Evolutionary conservation across 129 eudicot genomes (phyloP), one percentile per base, ranked within the genome.

Genomic region (Silybum marianum): DNA sequence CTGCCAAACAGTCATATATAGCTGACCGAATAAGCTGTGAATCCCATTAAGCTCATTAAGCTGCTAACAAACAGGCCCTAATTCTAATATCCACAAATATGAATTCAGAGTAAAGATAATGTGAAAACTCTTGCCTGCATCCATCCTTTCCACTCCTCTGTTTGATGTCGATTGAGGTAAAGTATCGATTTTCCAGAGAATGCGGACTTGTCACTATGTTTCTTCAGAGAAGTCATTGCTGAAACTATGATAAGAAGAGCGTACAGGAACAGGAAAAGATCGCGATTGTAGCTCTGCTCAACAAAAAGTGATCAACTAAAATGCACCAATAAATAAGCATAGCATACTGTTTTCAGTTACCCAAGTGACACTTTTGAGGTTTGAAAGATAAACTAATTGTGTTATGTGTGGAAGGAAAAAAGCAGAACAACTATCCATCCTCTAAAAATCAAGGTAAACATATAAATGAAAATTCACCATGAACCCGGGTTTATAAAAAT

Each of bases 131-230:
- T 80, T 88, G 88, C 98, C 98, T 94, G 98, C 98, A 94, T 94
- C 91, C 92, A 91, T 88, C 98, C 98, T 87, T 94, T 94, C 98
- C 98, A 94, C 84, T 94, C 98, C 75, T 94, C 98, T 74, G 97
- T 94, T 84, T 94, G 98, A 86, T 94, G 98, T 18, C 98, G 94
- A 79, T 94, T 94, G 67, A 94, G 97, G 88, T 90, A 94, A 74
- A 94, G 93, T 51, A 91, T 78, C n/a, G 92, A 78, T 83, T 91
- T 94, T 67, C 97, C 97, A 60, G 97, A 91, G 78, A 93, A 91
- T 62, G 97, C 88, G 73, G 98, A 93, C 88, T 93, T 93, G 89
- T 93, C 98, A 72, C 78, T 80, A 72, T 94, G 98, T 86, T 88
- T 91, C 88, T 91, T 94, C 39, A 94, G 76, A 80, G 98, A 91